phyloP scores from a whole-genome alignment of 2,329 filamentous ascomycete species.

The Stachybotrys echinatus region DNA sequence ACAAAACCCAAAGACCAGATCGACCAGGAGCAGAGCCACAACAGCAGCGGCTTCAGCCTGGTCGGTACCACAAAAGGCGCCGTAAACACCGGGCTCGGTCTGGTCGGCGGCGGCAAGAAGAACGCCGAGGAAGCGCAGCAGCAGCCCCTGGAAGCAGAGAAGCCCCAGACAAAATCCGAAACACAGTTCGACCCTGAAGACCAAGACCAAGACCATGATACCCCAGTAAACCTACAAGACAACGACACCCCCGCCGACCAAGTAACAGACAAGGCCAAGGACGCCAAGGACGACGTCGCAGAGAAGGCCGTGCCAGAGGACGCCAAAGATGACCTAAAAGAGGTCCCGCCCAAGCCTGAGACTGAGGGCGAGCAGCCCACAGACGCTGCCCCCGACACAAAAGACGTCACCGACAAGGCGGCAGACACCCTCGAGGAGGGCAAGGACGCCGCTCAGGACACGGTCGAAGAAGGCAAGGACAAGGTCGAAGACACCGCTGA shows the following conservation, averaged over 20 bases:
- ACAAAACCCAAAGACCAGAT: conserved; percentile 25
- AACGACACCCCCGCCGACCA: conserved; percentile 5
- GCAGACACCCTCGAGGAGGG: conserved; percentile 3
- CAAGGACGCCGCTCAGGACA: conserved; percentile 6
- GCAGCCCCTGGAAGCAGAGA: conserved; percentile 9
- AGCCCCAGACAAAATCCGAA: conserved; percentile 9
- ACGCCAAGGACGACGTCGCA: neutral
- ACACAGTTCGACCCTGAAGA: conserved; percentile 4
- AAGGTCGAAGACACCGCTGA: conserved; percentile 5
- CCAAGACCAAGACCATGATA: conserved; percentile 7
- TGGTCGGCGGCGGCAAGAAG: conserved; percentile 10
- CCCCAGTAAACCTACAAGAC: conserved; percentile 11
- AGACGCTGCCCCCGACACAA: neutral
- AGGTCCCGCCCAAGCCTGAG: conserved; percentile 2
- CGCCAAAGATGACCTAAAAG: conserved; percentile 7
- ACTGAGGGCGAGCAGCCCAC: conserved; percentile 8
- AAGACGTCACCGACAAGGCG: neutral
- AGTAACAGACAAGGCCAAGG: conserved; percentile 1
- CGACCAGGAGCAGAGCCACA: conserved; percentile 20
- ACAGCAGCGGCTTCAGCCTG: conserved; percentile 21
- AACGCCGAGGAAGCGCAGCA: conserved; percentile 5
- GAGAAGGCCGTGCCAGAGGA: neutral
- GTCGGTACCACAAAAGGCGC: conserved; percentile 21
- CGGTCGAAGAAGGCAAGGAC: conserved; percentile 4
- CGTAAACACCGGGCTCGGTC: conserved; percentile 17